Conservation (phyloP, 345 rosid species). For the Gossypium sturtianum region DNA sequence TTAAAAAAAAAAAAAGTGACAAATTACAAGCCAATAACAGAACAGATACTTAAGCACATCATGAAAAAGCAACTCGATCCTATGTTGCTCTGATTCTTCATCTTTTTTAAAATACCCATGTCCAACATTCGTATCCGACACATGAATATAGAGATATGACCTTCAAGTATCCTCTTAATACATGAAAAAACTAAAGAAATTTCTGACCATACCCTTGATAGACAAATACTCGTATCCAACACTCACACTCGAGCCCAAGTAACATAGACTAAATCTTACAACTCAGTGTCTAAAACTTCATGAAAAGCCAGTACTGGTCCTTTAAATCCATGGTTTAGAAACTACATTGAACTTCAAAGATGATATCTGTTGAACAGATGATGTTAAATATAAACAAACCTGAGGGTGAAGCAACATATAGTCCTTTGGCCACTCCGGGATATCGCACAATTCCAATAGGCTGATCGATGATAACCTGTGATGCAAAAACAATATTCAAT, state of each 20-base stretch:
- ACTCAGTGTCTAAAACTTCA: background rate
- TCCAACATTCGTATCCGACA: background rate
- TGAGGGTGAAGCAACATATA: conserved; percentile 69
- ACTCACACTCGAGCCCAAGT: background rate
- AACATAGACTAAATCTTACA: background rate
- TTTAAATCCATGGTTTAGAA: background rate
- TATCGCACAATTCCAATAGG: conserved; percentile 68
- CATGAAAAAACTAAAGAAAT: background rate
- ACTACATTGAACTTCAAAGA: background rate
- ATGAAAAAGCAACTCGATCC: background rate
- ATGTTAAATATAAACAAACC: conserved; percentile 5
- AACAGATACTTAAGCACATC: background rate
- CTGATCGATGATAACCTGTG: conserved; percentile 57
- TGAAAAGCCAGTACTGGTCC: background rate
- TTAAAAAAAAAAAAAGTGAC: background rate
- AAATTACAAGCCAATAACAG: background rate
- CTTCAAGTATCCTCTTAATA: background rate
- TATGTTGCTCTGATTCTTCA: background rate
- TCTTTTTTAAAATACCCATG: background rate
- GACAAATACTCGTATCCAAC: background rate
- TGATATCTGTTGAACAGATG: background rate
- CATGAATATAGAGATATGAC: background rate
- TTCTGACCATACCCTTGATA: background rate
- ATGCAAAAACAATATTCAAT: conserved; percentile 1
- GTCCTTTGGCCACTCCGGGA: conserved; percentile 84